Evolutionary conservation across 495 filamentous ascomycete genomes (phyloP), one percentile per base, ranked within the genome.

Genomic region (Penicillium goetzii): DNA sequence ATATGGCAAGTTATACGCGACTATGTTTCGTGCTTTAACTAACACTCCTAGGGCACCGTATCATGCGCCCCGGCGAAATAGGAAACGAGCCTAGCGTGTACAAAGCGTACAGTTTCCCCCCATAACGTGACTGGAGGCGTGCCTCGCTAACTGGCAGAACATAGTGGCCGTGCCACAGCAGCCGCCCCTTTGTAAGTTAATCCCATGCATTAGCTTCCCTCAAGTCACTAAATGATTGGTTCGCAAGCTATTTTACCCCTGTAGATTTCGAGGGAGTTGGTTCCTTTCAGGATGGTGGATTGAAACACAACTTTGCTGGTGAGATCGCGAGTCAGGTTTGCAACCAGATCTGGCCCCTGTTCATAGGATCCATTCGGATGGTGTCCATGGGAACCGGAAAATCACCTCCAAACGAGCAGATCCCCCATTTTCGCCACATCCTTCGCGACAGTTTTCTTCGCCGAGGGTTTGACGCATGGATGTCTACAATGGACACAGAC

Each of bases 341-440:
- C 14, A 21, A 9, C 19, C 45, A 49, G 12, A 26, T 49, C 5
- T 49, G n/a, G 45, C 45, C 45, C 19, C 25, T 26, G 7, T 21
- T 26, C 11, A 26, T 49, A 2, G 45, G 45, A 49, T 49, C 45
- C 11, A 21, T 49, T 25, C n/a, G 45, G 25, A 26, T 49, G 25
- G 8, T 49, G 8, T 49, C n/a, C 1, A 21, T 49, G 7, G 45
- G 45, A 9, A 49, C 45, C 25, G 45, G 45, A 21, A 49, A 49
- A 14, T n/a, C 7, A 10, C 25, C 45, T 21, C 19, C 7, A 23
- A 21, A 23, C 23, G 45, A 49, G 3, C n/a, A 49, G 9, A 49
- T 26, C 19, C 45, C 45, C 19, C 45, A 49, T 49, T 49, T 49
- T 26, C 45, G 45, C n/a, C 45, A 49, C 9, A 15, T 49, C 45